Conservation (phyloP, 768 basidiomycete species). For the Clitopilus hobsonii region DNA sequence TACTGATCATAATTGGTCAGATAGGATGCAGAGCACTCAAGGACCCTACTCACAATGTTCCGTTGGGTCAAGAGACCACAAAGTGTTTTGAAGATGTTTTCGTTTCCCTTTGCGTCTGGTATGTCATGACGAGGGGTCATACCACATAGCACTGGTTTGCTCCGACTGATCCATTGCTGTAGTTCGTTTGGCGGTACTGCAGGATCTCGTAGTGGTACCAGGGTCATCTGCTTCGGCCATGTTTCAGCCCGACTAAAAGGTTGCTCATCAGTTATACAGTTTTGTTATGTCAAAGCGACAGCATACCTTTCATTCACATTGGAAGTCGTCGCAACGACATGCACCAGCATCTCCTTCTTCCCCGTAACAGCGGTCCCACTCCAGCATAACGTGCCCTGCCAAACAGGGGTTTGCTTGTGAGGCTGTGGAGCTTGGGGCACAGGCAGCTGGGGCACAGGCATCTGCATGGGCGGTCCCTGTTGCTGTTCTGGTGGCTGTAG, state of each 20-base stretch:
- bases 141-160: conserved; percentile 34
- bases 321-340: conserved; percentile 27
- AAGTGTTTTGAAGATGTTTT: conserved; percentile 35
- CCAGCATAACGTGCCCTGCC: conserved; percentile 49
- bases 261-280: conserved; percentile 1
- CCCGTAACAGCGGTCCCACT: conserved; percentile 30
- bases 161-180: conserved; percentile 41
- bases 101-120: conserved; percentile 34
- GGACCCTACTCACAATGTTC: conserved; percentile 36
- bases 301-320: conserved; percentile 30
- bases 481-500: background rate
- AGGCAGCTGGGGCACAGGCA: conserved; percentile 8
- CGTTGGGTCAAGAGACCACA: conserved; percentile 34
- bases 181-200: conserved; percentile 35
- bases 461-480: background rate
- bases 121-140: conserved; percentile 27
- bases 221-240: conserved; percentile 45
- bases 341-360: conserved; percentile 40
- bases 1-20: conserved; percentile 29
- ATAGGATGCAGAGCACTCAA: background rate
- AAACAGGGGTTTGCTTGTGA: conserved; percentile 18
- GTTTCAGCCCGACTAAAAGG: conserved; percentile 39
- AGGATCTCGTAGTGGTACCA: conserved; percentile 36
- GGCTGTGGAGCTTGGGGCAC: background rate
- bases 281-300: background rate